Evolutionary conservation across 345 rosid species (phyloP).

Genomic region (Adansonia digitata): DNA sequence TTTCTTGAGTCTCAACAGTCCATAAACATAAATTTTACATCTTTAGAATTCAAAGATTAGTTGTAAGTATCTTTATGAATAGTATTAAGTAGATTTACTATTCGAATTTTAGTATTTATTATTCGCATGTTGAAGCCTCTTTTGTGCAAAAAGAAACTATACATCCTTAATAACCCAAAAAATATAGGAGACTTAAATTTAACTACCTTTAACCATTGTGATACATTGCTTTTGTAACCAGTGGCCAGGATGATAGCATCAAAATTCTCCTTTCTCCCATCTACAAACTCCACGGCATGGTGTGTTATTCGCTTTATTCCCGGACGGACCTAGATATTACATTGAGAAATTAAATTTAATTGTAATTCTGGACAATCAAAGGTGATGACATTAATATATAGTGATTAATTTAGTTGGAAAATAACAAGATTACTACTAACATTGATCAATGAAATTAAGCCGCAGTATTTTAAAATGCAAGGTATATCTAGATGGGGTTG

Average conservation of each 20-base stretch:
- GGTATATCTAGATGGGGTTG: no score
- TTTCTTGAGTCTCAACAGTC: no score
- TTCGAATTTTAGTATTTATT: no score
- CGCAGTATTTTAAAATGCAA: neutral
- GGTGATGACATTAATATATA: no score
- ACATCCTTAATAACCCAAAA: no score
- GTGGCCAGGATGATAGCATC: slow-evolving; percentile 85
- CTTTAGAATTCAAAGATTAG: no score
- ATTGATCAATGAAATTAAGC: neutral
- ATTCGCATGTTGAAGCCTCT: no score
- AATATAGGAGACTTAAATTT: no score
- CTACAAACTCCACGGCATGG: slow-evolving; percentile 60
- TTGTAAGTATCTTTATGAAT: no score
- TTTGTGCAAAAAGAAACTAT: no score
- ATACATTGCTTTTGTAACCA: slow-evolving; percentile 81
- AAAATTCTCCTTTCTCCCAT: slow-evolving; percentile 52
- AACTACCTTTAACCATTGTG: slow-evolving; percentile 74
- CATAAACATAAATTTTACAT: neutral
- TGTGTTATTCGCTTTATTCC: slow-evolving; percentile 50
- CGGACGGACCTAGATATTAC: slow-evolving; percentile 45
- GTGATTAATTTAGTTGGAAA: neutral
- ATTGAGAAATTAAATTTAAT: neutral
- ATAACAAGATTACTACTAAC: neutral
- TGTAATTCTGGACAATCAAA: no score
- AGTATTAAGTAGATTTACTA: no score